Conservation (phyloP, 192 early-diverging fungal genomes). For the Chytriomyces confervae region DNA sequence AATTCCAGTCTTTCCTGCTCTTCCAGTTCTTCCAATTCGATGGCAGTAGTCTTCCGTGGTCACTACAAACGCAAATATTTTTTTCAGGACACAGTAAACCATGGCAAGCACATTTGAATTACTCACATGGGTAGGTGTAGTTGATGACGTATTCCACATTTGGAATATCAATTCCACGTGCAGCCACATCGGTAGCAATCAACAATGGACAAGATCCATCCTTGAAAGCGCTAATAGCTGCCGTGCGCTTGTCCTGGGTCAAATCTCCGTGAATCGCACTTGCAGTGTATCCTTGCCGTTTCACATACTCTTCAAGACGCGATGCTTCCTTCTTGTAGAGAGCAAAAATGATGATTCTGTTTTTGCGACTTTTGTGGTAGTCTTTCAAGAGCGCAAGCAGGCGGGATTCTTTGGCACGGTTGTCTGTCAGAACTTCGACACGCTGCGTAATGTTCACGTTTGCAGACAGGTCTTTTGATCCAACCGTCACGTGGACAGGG, state of each 20-base stretch:
- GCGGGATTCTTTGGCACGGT: conserved; percentile 73
- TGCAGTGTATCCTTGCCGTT: conserved; percentile 78
- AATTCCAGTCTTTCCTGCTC: conserved; percentile 89
- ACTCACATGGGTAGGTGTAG: conserved; percentile 83
- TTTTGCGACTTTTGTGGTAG: conserved; percentile 85
- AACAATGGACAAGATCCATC: conserved; percentile 80
- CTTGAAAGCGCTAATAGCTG: conserved; percentile 82
- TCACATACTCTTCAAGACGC: conserved; percentile 76
- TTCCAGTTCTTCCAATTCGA: conserved; percentile 93
- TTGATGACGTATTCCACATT: conserved; percentile 97
- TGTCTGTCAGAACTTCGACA: conserved; percentile 83
- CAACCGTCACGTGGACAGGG: conserved; percentile 84
- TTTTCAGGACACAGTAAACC: background rate
- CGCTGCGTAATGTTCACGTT: conserved; percentile 85
- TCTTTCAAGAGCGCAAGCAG: conserved; percentile 75
- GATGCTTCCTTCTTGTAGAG: conserved; percentile 96
- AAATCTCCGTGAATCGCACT: conserved; percentile 92
- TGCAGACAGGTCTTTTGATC: conserved; percentile 86
- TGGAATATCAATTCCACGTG: conserved; percentile 66
- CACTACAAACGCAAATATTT: conserved; percentile 39
- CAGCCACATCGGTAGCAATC: conserved; percentile 94
- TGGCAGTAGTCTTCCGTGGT: conserved; percentile 86
- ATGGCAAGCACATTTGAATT: background rate
- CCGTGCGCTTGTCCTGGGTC: conserved; percentile 79
- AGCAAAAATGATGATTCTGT: conserved; percentile 91